phyloP scores from a whole-genome alignment of 371 early-diverging fungal genomes.

The Parasitella parasitica region DNA sequence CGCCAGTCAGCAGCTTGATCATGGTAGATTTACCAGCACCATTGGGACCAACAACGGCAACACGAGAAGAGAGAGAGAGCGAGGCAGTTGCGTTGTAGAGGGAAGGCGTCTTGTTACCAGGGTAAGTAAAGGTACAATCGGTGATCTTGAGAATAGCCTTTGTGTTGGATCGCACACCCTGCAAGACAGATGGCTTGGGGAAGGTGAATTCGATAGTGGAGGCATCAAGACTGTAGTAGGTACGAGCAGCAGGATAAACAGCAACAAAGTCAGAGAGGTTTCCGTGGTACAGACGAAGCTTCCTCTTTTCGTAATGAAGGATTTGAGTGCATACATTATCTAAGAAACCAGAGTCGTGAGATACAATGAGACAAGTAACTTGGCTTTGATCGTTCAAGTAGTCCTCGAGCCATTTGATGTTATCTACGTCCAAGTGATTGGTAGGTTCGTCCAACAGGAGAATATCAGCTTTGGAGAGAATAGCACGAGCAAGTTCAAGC shows the following conservation, averaged over 20 bases:
- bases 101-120: conserved; percentile 62
- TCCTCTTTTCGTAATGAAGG: conserved; percentile 74
- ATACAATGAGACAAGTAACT: conserved; percentile 97
- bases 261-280: conserved; percentile 67
- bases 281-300: conserved; percentile 68
- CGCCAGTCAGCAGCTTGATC: conserved; percentile 80
- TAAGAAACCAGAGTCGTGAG: conserved; percentile 98
- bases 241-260: conserved; percentile 57
- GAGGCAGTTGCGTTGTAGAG: conserved; percentile 62
- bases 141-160: conserved; percentile 77
- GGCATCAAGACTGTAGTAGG: conserved; percentile 73
- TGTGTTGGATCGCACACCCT: conserved; percentile 73
- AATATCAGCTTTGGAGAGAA: conserved; percentile 85
- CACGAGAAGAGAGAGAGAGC: conserved; percentile 74
- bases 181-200: conserved; percentile 74
- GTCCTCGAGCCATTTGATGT: conserved; percentile 95
- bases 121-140: conserved; percentile 68
- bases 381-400: conserved; percentile 89
- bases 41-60: conserved; percentile 80
- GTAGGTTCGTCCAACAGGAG: conserved; percentile 98
- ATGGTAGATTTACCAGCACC: conserved; percentile 88
- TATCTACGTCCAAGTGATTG: conserved; percentile 88
- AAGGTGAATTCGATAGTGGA: conserved; percentile 71
- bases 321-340: conserved; percentile 84
- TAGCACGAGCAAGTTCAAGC: conserved; percentile 80